Evolutionary conservation across 2,329 filamentous ascomycete genomes (phyloP), one percentile per base, ranked within the genome.

Genomic region (Rosellinia necatrix): DNA sequence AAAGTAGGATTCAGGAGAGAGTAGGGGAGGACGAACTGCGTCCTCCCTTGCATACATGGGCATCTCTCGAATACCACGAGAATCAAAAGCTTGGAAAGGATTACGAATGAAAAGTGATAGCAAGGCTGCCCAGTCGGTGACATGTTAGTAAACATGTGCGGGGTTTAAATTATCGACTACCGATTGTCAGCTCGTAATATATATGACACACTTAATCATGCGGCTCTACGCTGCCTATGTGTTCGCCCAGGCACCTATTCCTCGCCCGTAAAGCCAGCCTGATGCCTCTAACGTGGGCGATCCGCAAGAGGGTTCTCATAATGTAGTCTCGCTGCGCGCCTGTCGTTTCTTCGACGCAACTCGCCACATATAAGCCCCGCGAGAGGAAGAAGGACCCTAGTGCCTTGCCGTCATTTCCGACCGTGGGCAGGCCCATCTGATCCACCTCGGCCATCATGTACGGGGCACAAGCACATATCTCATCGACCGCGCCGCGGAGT

Each of bases 361-460:
- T 55, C 6, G 51, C 51, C 9, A 58, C 56, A 24, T 58, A 55
- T 8, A 58, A 24, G 4, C 38, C 56, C 24, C 51, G 46, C 12
- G 47, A 32, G 27, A 58, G 56, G n/a, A 55, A 38, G 21, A 35
- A 58, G 13, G 51, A 37, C 13, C 56, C 56, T 15, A 58, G 21
- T 9, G 56, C 56, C 17, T 58, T 58, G 30, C 56, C 40, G n/a
- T 54, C 40, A 21, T 40, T 46, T 4, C 50, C 44, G 3, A 55
- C 25, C 2, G 19, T 41, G 3, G 51, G 56, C 35, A 58, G 30
- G 25, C 56, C 56, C 12, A 38, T 19, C 32, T 55, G 44, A n/a
- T 58, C 51, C n/a, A 58, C 51, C 3, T 54, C 50, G n/a, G 19
- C 46, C 46, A 58, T 42, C 56, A 58, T 58, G 8, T 54, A 55